These are phyloP conservation scores for Fusarium sp. DNA, from an alignment of 2,329 filamentous ascomycete species.

Conservation along the genomic window DNA sequence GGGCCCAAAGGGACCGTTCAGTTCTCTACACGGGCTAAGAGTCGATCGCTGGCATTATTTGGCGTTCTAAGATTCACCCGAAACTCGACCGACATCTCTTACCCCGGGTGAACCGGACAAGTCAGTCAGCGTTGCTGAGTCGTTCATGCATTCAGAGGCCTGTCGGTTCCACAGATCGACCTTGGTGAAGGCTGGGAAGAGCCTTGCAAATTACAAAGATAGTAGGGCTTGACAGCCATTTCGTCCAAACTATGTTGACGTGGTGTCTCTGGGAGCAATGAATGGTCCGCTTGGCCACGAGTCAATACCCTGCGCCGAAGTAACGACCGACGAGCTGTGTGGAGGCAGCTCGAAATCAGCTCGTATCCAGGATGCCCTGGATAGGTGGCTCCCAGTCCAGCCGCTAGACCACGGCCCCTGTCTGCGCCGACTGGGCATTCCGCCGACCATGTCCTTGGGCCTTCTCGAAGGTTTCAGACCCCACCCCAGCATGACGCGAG, in stretches of 20 bases:
- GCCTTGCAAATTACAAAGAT: constrained; percentile 22
- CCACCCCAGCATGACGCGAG: constrained; percentile 40
- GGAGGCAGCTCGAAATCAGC: constrained; percentile 39
- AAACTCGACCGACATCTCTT: constrained; percentile 22
- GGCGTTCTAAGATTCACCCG: not conserved
- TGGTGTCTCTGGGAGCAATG: constrained; percentile 22
- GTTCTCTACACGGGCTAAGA: not conserved
- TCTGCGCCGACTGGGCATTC: constrained; percentile 36
- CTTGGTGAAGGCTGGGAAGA: constrained; percentile 18
- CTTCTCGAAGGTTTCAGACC: constrained; percentile 46
- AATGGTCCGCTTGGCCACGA: constrained; percentile 37
- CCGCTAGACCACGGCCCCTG: constrained; percentile 36
- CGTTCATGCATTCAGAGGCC: constrained; percentile 40
- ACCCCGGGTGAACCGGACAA: constrained; percentile 23
- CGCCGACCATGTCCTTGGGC: constrained; percentile 46
- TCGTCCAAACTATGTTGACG: constrained; percentile 13
- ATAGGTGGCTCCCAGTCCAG: constrained; percentile 17
- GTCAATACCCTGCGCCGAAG: constrained; percentile 37
- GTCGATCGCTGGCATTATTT: constrained; percentile 5
- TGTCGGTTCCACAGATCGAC: constrained; percentile 31
- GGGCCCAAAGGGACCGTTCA: not conserved
- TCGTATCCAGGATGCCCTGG: constrained; percentile 31
- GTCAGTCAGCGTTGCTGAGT: constrained; percentile 4
- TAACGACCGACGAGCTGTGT: constrained; percentile 31
- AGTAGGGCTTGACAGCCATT: constrained; percentile 21